Base-by-base conservation (phyloP, 257 asterid genomes). In the Lycium barbarum region DNA sequence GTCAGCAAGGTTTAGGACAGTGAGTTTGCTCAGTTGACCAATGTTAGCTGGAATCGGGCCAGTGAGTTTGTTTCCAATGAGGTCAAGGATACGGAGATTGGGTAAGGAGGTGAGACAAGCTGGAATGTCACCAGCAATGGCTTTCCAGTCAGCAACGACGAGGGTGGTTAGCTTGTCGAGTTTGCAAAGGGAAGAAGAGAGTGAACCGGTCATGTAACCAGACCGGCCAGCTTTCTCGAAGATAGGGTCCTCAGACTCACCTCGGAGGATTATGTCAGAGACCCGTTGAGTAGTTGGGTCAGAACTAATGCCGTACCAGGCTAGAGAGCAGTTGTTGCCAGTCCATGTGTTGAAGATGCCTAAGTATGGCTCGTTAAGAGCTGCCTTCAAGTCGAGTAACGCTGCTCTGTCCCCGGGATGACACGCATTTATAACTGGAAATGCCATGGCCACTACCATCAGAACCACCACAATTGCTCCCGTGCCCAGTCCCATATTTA, bases 91-190 rank as follows among this genome's bases (percentile, higher is more conserved):
- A 0, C 95, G 86, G 8, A 96, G 89, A 86, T 84, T 68, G 13
- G 95, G 91, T 45, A 94, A 90, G 2, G 95, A 86, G 54, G 97
- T 22, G 78, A 96, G 10, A 90, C 99, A 96, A 7, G 92, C 10
- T 22, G 98, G 98, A 57, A 96, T 93, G 14, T 88, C 91, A 67
- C 99, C 98, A 88, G 98, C 88, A 85, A 96, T 87, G 36, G 51
- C 95, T 79, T 96, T 94, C 99, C 99, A 96, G 89, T 96, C 99
- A 65, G 99, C 97, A 62, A 96, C 73, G 73, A 96, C 87, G 86
- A 96, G 91, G 83, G 97, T 92, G 79, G 93, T 93, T 91, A 96
- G 98, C 11, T 88, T 82, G 84, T 94, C 96, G 87, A 96, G 97
- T 26, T 85, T 88, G 88, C 99, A 96, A 79, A 96, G 8, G 61